Base-by-base conservation (phyloP, 2,329 filamentous ascomycete genomes). In the Rosellinia necatrix region DNA sequence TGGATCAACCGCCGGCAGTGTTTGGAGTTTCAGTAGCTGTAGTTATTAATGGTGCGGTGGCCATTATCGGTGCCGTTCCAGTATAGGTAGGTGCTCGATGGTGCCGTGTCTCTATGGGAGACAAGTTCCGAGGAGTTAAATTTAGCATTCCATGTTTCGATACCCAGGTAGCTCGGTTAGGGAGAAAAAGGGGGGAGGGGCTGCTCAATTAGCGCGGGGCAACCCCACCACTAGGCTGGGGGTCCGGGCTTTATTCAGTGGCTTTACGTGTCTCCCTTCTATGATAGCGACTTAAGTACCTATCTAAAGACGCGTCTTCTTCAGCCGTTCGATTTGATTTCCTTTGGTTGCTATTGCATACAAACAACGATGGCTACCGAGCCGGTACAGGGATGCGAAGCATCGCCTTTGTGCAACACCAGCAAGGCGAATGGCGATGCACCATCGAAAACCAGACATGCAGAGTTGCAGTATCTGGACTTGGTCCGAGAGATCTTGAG, bases 401-500 rank as follows among this genome's bases (percentile, higher is more conserved):
- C 9, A 10, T 27, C 24, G 25, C 4, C 37, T 21, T 34, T 47
- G 2, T 43, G 49, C 29, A 10, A 19, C n/a, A 13, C 13, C 2
- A 13, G 21, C 7, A 40, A 49, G 15, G n/a, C 21, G 13, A 56
- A 53, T 32, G 38, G 21, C 10, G 51, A 46, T 40, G 52, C 61
- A 42, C 24, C 40, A 9, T 48, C 53, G 17, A 32, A 32, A 46
- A 61, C 62, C 48, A 63, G 67, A 21, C 91, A 96, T 69, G 92
- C 97, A 78, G 94, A 99, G 76, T 80, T 92, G 70, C 94, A 97
- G 75, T 99, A 99, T 72, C 86, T 99, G 57, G 83, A 93, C 66
- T 82, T 99, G 22, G 91, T 97, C 60, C 88, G 86, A 63, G 84
- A 91, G 64, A 97, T 97, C 68, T 81, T 99, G 13, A 78, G 85